Conservation (phyloP, 129 eudicot species). For the Erigeron canadensis region DNA sequence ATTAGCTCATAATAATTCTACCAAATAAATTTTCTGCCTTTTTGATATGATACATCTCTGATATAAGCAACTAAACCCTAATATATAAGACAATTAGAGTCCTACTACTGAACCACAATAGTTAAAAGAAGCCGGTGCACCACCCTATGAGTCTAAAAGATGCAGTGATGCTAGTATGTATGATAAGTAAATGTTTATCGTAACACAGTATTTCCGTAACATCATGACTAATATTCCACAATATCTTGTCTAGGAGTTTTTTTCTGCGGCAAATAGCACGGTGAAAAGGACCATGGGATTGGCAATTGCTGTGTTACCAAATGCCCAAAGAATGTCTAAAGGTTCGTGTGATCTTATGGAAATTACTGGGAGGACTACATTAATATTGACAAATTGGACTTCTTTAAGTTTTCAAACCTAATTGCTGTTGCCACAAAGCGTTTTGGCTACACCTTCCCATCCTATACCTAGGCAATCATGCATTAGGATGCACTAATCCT, state of each 20-base stretch:
- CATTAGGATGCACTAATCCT: background rate
- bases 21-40: too few relatives aligned
- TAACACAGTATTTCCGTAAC: too few relatives aligned
- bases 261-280: constrained; percentile 40
- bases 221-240: background rate
- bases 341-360: constrained; percentile 9
- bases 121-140: too few relatives aligned
- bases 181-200: background rate
- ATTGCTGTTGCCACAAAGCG: background rate
- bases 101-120: too few relatives aligned
- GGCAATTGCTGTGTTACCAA: constrained; percentile 44
- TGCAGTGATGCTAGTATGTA: too few relatives aligned
- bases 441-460: constrained; percentile 6
- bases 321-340: constrained; percentile 30
- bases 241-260: constrained; percentile 33
- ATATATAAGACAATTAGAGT: too few relatives aligned
- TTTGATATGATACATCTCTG: too few relatives aligned
- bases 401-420: constrained; percentile 7
- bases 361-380: background rate
- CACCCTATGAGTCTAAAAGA: too few relatives aligned
- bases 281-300: constrained; percentile 42
- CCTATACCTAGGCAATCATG: background rate
- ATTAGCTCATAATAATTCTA: too few relatives aligned
- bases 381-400: background rate
- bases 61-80: too few relatives aligned